Evolutionary conservation across 2,329 filamentous ascomycete genomes (phyloP), one percentile per base, ranked within the genome.

Genomic region (Chaetomiaceae sp.): DNA sequence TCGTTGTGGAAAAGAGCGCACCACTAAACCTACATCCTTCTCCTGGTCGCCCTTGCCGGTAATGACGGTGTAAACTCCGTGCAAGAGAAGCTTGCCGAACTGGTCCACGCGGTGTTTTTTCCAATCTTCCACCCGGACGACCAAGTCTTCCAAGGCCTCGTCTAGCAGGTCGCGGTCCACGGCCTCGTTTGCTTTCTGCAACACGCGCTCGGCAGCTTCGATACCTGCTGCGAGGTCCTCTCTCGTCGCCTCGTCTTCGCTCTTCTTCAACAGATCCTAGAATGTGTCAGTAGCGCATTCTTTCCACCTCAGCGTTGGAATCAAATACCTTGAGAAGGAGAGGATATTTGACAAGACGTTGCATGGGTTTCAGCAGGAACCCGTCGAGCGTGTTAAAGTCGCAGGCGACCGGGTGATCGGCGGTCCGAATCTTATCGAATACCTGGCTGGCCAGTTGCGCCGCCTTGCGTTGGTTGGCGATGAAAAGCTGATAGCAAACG

Each of bases 291-390:
- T 6, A n/a, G 38, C 9, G 7, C 6, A n/a, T 7, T 14, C 8
- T 14, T 24, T 18, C 4, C 27, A 17, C 6, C 22, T n/a, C n/a
- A n/a, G n/a, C n/a, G n/a, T n/a, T n/a, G n/a, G n/a, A n/a, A n/a
- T n/a, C n/a, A n/a, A n/a, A 15, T 70, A 90, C 87, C 71, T 86
- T 88, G 32, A 98, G 75, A 47, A 98, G 74, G 10, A 98, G 71
- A 4, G 93, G 93, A 62, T 97, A 98, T 66, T 96, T 96, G 40
- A 91, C 88, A 48, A 98, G 71, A 57, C 93, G 80, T 67, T 98
- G 93, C 75, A 98, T 96, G 1, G 93, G 93, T 64, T 98, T 98
- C 41, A 98, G 75, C 26, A 98, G 72, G 62, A 98, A 98, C 3
- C 89, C 89, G 57, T 93, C 89, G 14, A 97, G 71, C 0, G 88